Percentiles rank a stretch among this genome's conserved stretches.
These are phyloP conservation scores for Floccularia luteovirens DNA, from an alignment of 768 basidiomycete species.

Conservation along the genomic window DNA sequence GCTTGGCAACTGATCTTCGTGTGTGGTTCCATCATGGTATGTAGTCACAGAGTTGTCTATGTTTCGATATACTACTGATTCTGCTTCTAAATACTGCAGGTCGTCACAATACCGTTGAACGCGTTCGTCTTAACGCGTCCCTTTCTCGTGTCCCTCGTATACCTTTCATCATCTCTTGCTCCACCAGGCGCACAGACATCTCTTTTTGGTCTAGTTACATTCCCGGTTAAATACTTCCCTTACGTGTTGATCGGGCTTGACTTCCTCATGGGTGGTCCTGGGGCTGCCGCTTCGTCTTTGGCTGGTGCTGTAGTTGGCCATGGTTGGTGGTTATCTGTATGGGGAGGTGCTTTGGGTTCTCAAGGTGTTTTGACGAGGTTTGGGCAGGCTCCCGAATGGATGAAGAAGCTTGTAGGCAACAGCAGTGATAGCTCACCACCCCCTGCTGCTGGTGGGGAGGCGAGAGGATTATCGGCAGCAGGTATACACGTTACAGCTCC, in stretches of 20 bases:
- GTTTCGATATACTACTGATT: background rate
- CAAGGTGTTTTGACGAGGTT: conserved; percentile 29
- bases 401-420: conserved; percentile 42
- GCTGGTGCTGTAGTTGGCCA: conserved; percentile 76
- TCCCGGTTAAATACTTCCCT: conserved; percentile 69
- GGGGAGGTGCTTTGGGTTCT: conserved; percentile 38
- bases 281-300: conserved; percentile 44
- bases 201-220: conserved; percentile 69
- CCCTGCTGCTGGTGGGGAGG: conserved; percentile 17
- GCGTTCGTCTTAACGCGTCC: conserved; percentile 54
- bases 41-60: conserved; percentile 13
- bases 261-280: conserved; percentile 52
- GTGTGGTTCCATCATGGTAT: conserved; percentile 49
- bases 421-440: conserved; percentile 14
- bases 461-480: conserved; percentile 25
- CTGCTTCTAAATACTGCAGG: conserved; percentile 13
- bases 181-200: conserved; percentile 63
- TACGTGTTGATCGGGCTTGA: conserved; percentile 72
- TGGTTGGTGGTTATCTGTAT: conserved; percentile 73
- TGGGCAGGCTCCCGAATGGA: conserved; percentile 54
- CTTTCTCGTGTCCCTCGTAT: conserved; percentile 59
- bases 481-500: conserved; percentile 60
- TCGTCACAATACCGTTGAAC: conserved; percentile 53
- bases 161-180: conserved; percentile 60
- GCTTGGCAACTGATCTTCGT: conserved; percentile 68